Evolutionary conservation across 441 rosid genomes (phyloP).

Genomic region (Rhodomyrtus psidioides): DNA sequence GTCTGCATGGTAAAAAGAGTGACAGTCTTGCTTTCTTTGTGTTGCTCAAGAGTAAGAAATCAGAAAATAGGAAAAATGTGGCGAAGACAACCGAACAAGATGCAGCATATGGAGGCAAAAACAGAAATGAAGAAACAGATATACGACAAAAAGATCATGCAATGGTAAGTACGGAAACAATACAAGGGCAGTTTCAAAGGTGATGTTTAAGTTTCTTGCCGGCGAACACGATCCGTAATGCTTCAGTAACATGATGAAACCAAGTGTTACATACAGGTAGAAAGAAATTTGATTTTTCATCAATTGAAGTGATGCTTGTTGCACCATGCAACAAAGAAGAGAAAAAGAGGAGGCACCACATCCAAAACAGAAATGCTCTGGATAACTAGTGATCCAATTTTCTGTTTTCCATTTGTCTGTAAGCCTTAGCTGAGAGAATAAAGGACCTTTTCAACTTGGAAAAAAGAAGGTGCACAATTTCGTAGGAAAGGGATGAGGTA

Average conservation of each 20-base stretch:
- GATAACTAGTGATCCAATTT: background rate
- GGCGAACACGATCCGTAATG: background rate
- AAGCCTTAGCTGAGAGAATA: background rate
- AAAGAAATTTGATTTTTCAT: background rate
- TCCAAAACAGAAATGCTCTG: background rate
- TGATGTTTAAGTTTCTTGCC: background rate
- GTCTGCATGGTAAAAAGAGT: background rate
- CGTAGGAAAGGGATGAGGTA: background rate
- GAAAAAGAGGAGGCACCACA: background rate
- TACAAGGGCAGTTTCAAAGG: background rate
- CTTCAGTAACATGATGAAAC: background rate
- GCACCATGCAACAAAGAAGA: background rate
- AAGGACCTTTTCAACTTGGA: background rate
- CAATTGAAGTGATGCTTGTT: background rate
- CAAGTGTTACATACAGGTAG: background rate
- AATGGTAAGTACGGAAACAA: background rate
- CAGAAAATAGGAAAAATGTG: background rate
- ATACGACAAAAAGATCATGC: background rate
- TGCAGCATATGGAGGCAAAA: background rate
- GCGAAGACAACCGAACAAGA: background rate
- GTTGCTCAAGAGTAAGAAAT: background rate
- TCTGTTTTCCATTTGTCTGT: background rate
- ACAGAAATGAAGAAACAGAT: background rate
- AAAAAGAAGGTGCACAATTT: background rate
- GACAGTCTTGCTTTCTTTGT: background rate